Base-by-base conservation (phyloP, 306 rosid species). In the Castanea mollissima region DNA sequence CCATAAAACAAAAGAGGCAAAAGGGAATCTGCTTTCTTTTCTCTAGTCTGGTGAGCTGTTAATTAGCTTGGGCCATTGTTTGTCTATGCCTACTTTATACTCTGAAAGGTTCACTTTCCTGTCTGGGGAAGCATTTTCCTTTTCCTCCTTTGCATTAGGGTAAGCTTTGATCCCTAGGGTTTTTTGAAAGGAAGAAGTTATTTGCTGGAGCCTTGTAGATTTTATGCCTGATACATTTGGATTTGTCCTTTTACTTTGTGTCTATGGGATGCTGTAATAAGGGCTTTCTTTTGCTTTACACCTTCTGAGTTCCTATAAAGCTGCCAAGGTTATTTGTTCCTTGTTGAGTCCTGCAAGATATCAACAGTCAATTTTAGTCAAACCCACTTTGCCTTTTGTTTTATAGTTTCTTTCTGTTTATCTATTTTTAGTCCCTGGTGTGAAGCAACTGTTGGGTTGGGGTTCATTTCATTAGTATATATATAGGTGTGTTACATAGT, bases 81-180 rank as follows among this genome's bases (percentile, higher is more conserved):
- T 81, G 81, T 85, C 87, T 27, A 75, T 78, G 81, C 87, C 82
- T 78, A 77, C 99, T 96, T 96, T 96, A 91, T 91, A 91, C 97
- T 96, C 97, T 88, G 89, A 96, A 96, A 96, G 97, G 89, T 88
- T 88, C 90, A 80, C 98, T 91, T 93, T 96, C 92, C 84, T 93
- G 91, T 89, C 91, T 82, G 60, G 76, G 80, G 76, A 51, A 83
- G 74, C 78, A 83, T 80, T 80, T 85, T 73, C 75, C 58, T 74
- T 54, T 63, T 74, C 65, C 79, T 72, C 64, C 76, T 59, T 70
- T 81, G 90, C 85, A 80, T 70, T 77, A 81, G 77, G 57, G 88
- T 55, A 84, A 82, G 84, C 83, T 88, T 88, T 74, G 87, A 88
- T 83, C 86, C 86, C 85, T 87, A 82, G 85, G 90, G 97, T 86